Base-by-base conservation (phyloP, 1,284 basidiomycete genomes). In the Gastroboletus turbinatus region DNA sequence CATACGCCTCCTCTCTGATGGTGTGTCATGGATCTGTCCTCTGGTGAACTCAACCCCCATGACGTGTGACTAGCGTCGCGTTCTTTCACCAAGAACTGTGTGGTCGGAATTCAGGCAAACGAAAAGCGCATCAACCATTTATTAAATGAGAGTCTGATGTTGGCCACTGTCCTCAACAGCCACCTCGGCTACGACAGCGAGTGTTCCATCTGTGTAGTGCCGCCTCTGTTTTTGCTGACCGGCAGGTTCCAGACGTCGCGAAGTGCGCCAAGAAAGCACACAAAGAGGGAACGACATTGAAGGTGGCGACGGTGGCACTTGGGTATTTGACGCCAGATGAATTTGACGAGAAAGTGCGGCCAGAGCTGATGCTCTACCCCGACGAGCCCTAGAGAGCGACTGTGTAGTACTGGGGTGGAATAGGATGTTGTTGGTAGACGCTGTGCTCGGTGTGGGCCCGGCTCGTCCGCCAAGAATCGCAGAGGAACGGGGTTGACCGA, bases 241-340 rank as follows among this genome's bases (percentile, higher is more conserved):
- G 16, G 49, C 19, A 46, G 25, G 56, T 51, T 57, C 42, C 68
- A 95, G 94, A 97, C 75, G 96, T 98, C 44, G 97, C 97, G 50
- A 96, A 94, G 75, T 95, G 93, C 64, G 97, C 97, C 40, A 99
- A 99, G 84, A 99, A 99, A 76, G 97, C 97, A 16, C 97, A 99
- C 82, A 95, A 92, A 75, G 95, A 99, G 76, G 97, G 96, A 25
- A 92, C 89, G 48, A 99, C 96, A 49, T 73, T 99, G 71, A 97
- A 97, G 80, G 91, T 96, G 76, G 94, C 96, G 42, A 95, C 95
- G 8, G 88, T 98, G 35, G 76, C 87, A 29, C 83, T 98, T 40
- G 93, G 93, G 57, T 87, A 93, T 74, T 75, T 99, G 67, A 90
- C 90, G 1, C 80, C 87, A 4, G 94, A 97, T 72, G 93, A 98